phyloP scores from a whole-genome alignment of 768 basidiomycete genomes.

The Mycena olivaceomarginata region DNA sequence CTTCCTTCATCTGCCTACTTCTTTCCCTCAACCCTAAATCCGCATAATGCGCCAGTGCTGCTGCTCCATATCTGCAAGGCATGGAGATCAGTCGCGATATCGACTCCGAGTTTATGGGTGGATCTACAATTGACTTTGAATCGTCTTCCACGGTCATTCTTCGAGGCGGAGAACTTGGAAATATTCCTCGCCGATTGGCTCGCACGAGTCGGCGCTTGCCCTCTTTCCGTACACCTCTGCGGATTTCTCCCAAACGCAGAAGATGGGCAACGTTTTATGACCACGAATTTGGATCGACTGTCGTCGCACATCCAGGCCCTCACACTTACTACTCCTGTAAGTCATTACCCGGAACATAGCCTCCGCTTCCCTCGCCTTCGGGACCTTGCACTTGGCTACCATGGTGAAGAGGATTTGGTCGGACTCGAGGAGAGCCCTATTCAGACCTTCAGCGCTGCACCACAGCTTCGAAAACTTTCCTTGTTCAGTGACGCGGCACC shows the following conservation, averaged over 20 bases:
- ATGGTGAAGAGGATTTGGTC: background rate
- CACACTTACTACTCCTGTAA: background rate
- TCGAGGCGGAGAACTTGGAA: background rate
- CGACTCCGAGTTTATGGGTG: slow-evolving; percentile 10
- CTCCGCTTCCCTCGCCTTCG: slow-evolving; percentile 1
- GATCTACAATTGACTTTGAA: background rate
- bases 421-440: background rate
- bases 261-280: background rate
- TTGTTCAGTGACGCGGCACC: background rate
- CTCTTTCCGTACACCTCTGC: background rate
- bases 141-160: background rate
- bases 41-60: slow-evolving; percentile 2
- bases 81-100: slow-evolving; percentile 19
- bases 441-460: slow-evolving; percentile 8
- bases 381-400: background rate
- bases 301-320: background rate
- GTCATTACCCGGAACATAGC: background rate
- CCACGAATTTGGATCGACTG: background rate
- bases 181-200: background rate
- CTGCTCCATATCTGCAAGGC: slow-evolving; percentile 21
- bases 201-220: slow-evolving; percentile 1
- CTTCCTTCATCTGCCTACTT: background rate
- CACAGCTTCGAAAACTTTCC: background rate
- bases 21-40: no score
- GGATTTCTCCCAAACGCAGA: background rate